These are phyloP conservation scores for Pyrrhoderma noxium DNA, from an alignment of 1,284 basidiomycete genomes.

Conservation along the genomic window DNA sequence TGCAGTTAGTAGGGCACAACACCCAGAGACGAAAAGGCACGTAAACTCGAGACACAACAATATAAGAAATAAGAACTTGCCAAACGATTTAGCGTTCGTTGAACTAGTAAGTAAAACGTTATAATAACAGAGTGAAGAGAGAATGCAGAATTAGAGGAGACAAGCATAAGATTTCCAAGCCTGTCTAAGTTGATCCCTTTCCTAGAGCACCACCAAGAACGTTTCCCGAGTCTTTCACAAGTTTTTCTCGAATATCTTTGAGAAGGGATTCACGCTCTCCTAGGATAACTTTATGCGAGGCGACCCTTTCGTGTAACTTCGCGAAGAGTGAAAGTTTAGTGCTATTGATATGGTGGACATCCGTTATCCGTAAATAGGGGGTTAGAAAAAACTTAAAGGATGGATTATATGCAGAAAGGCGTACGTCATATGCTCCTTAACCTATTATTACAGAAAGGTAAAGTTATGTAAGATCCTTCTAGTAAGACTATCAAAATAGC, in stretches of 20 bases:
- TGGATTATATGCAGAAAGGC: background rate
- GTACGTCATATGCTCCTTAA: slow-evolving; percentile 20
- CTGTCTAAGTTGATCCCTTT: background rate
- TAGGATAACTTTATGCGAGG: slow-evolving; percentile 13
- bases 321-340: slow-evolving; percentile 18
- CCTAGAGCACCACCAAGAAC: slow-evolving; percentile 14
- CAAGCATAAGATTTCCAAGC: too few species aligned
- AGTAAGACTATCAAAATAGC: background rate
- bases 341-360: slow-evolving; percentile 9
- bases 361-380: too few species aligned
- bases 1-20: too few species aligned
- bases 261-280: slow-evolving; percentile 12
- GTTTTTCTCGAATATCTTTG: slow-evolving; percentile 15
- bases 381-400: background rate
- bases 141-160: too few species aligned
- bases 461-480: background rate
- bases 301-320: slow-evolving; percentile 16
- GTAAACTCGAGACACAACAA: too few species aligned
- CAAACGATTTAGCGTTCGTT: too few species aligned
- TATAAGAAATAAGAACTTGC: too few species aligned
- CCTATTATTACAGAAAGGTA: slow-evolving; percentile 14
- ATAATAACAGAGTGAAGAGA: too few species aligned
- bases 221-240: slow-evolving; percentile 18
- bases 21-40: too few species aligned
- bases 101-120: too few species aligned